Evolutionary conservation across 1,284 basidiomycete genomes (phyloP).

Genomic region (Ustilago trichophora): DNA sequence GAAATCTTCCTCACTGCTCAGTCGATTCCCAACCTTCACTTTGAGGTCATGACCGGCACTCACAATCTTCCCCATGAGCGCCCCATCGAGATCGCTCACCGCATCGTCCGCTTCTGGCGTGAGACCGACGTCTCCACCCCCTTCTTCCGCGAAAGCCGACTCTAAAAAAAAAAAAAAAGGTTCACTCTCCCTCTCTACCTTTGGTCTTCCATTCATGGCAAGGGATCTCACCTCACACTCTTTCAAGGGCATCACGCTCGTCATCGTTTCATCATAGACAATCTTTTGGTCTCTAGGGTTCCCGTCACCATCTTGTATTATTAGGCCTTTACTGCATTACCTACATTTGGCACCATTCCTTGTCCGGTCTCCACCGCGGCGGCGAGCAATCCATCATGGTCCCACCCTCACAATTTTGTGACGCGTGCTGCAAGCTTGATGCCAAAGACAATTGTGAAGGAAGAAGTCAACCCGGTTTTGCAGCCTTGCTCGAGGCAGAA

Average conservation of each 20-base stretch:
- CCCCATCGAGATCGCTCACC: slow-evolving; percentile 38
- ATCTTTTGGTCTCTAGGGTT: not conserved
- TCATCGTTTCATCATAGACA: slow-evolving; percentile 1
- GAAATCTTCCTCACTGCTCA: slow-evolving; percentile 40
- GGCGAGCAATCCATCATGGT: slow-evolving; percentile 1
- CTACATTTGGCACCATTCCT: not conserved
- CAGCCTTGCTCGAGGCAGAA: too few species aligned
- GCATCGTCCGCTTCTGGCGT: slow-evolving; percentile 40
- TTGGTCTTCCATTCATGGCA: not conserved
- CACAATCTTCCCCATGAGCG: slow-evolving; percentile 44
- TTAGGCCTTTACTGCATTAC: too few species aligned
- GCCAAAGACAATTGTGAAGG: too few species aligned
- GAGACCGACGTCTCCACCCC: slow-evolving; percentile 31
- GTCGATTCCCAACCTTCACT: slow-evolving; percentile 37
- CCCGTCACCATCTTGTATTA: slow-evolving; percentile 17
- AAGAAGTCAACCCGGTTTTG: too few species aligned
- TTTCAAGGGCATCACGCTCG: not conserved
- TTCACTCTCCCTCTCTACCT: not conserved
- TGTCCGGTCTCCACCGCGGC: slow-evolving; percentile 1
- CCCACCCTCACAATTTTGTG: too few species aligned
- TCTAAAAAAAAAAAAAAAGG: slow-evolving; percentile 9
- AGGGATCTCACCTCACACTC: slow-evolving; percentile 9
- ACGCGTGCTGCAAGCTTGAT: too few species aligned
- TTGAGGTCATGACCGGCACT: slow-evolving; percentile 43
- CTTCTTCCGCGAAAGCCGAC: slow-evolving; percentile 41